Evolutionary conservation across 129 eudicot species (phyloP), one percentile per base, ranked within the genome.

Genomic region (Lactuca saligna): DNA sequence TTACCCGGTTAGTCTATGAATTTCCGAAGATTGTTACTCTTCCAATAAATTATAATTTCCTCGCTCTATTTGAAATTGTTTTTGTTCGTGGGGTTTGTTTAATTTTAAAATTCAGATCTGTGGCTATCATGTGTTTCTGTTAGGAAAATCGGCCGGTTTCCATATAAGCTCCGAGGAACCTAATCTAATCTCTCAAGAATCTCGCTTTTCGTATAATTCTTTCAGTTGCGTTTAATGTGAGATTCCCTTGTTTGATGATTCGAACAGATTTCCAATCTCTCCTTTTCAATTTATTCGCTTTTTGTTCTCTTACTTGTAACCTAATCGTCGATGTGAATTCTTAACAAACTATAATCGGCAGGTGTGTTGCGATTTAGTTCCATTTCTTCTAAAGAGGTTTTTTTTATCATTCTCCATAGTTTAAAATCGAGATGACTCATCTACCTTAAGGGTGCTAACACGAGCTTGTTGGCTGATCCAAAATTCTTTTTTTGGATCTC

Each of bases 81-180:
- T 46, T 71, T 71, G 51, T 34, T 33, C 51, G 8, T 2, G 53
- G 44, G 61, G 76, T 33, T 46, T 71, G 15, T 34, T 49, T 60
- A 7, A 48, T 71, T 10, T 44, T 49, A 58, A 59, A 71, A 32
- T 60, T 60, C 68, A 71, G 76, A 71, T 71, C 68, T 49, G 76
- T 61, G 66, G 51, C 20, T 50, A 53, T 53, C 34, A 34, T 33
- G 72, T 46, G 61, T 51, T 67, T 67, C 17, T 67, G 61, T 32
- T 66, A 3, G 48, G 6, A 17, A 66, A 66, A 29, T 66, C 15
- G 59, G 60, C 8, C 8, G 67, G 66, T 67, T 54, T 67, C 17
- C 20, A 32, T 53, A 15, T 51, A 10, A 38, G 11, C n/a, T 17
- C 33, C 33, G 54, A 42, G 8, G 33, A 17, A 44, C 29, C 33